Base-by-base conservation (phyloP, 2,329 filamentous ascomycete genomes). In the Alternaria triticimaculans region DNA sequence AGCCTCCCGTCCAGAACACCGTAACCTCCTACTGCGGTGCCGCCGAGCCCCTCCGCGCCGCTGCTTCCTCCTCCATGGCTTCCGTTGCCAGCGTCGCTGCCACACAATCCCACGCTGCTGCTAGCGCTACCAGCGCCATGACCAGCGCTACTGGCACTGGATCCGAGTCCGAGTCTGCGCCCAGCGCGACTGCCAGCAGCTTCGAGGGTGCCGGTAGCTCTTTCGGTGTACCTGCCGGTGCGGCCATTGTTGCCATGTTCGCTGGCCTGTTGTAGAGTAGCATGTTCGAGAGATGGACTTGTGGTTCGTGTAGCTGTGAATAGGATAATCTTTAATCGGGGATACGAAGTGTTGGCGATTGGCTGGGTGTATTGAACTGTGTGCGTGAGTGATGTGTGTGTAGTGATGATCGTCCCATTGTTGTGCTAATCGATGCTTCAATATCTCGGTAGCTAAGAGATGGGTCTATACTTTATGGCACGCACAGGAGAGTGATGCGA, bases 1-100 rank as follows among this genome's bases (percentile, higher is more conserved):
- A 64, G 63, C 55, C 70, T 6, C 71, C 77, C 0, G 76, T 78
- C 45, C 60, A 80, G 70, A 78, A 77, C 69, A 72, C 76, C 65
- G 77, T 79, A 18, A 77, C 72, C 4, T 68, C 70, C 41, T 80
- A 66, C 75, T 85, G 83, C 70, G 74, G 76, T 55, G 83, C 83
- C 28, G 82, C 82, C 10, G 76, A 76, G 21, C 80, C 81, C 20
- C 69, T 74, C 14, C 71, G 71, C 57, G 65, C 70, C 10, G 67
- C 73, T 7, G 64, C 68, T 23, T 69, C 66, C 11, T 63, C 63
- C 4, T 70, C 70, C 26, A 54, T 60, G 30, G 70, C 71, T 4
- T 60, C 56, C 12, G 67, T 67, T 15, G 70, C 70, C 30, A 63
- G 58, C 23, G 71, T 73, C 2, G 72, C 72, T 6, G 70, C 69